These are phyloP conservation scores for Cicer chorassanicum DNA, from an alignment of 306 rosid genomes.

Conservation along the genomic window DNA sequence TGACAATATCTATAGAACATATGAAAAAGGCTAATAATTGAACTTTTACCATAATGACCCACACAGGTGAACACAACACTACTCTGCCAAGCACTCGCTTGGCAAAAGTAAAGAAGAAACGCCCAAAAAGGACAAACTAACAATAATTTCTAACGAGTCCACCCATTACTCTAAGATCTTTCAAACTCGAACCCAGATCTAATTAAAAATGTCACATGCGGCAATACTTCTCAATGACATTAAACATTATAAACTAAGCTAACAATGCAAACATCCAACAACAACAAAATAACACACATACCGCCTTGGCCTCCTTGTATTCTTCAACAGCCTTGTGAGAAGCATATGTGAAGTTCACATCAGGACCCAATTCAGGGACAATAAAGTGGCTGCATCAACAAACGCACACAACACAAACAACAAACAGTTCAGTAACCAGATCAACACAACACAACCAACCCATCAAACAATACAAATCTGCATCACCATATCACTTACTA, in stretches of 20 bases:
- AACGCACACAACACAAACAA: not conserved
- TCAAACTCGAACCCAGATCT: not conserved
- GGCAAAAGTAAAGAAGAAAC: not conserved
- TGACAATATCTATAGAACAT: not conserved
- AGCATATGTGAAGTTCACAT: constrained; percentile 72
- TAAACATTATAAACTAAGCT: not conserved
- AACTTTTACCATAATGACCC: constrained; percentile 28
- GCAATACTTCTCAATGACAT: constrained; percentile 13
- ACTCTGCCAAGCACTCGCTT: not conserved
- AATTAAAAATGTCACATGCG: not conserved
- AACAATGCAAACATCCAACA: not conserved
- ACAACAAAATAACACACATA: constrained; percentile 43
- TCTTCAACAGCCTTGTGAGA: constrained; percentile 94
- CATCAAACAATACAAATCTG: not conserved
- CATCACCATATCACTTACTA: constrained; percentile 62
- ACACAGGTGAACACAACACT: constrained; percentile 23
- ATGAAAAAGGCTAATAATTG: not conserved
- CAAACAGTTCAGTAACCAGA: constrained; percentile 36
- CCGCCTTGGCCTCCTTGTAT: constrained; percentile 97
- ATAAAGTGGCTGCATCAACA: constrained; percentile 79
- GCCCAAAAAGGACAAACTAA: constrained; percentile 1
- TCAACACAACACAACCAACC: not conserved
- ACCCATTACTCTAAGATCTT: not conserved
- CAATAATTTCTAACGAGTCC: not conserved
- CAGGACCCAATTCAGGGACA: constrained; percentile 94